Evolutionary conservation across 2,329 filamentous ascomycete species (phyloP), one percentile per base, ranked within the genome.

Genomic region (Ophiocordyceps camponoti-saundersi): DNA sequence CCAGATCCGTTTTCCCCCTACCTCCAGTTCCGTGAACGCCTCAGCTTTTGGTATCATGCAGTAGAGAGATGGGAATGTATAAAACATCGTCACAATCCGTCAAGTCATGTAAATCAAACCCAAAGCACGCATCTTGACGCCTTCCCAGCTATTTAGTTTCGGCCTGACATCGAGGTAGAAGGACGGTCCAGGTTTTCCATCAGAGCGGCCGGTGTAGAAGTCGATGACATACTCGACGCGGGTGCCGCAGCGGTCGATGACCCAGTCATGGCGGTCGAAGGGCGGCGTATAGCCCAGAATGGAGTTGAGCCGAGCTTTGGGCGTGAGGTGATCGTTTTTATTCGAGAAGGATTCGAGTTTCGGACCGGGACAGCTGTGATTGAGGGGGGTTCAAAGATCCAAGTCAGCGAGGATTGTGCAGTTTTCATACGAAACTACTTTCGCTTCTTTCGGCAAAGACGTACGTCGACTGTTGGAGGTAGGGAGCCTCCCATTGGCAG

Each of bases 211-310:
- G 6, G 87, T 80, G 60, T 98, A 98, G 57, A 98, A 98, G 65
- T 98, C 92, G 62, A 98, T 98, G 39, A 98, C 83, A 61, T 98
- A 98, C 57, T 96, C 92, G 44, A 98, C 68, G 57, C 77, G 78
- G 20, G 71, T 82, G 29, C 85, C 90, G 60, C 92, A 96, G 46
- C 92, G 74, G 65, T 98, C 89, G 34, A 98, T 82, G 22, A 95
- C 80, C 92, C 92, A 98, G 63, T 98, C 92, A 62, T 98, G 92
- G 26, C 92, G 73, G 65, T 98, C 92, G 63, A 98, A 98, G 1
- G 92, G 92, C 46, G 82, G 72, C 49, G 83, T 81, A 63, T 95
- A 96, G n/a, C 92, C 92, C 47, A 95, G 66, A 48, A 88, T 64
- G 5, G 80, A 85, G 63, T 94, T 93, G 53, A 92, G 64, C 49